Percentiles rank a stretch among this genome's conserved stretches.
These are phyloP conservation scores for Apiotrichum akiyoshidainum DNA, from an alignment of 1,284 basidiomycete species.

Conservation along the genomic window DNA sequence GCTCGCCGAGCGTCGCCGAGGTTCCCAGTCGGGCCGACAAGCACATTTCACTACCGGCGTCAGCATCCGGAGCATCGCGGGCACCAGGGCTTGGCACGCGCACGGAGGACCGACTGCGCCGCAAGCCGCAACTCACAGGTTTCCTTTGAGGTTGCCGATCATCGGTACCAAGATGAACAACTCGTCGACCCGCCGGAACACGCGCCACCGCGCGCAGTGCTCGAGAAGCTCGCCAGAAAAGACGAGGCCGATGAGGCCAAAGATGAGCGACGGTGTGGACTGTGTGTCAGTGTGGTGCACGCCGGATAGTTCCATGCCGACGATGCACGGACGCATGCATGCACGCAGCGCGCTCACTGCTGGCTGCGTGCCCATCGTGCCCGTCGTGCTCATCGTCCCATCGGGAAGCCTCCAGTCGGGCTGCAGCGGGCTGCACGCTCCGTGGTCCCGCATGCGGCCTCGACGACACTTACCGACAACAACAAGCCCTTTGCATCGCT, in stretches of 20 bases:
- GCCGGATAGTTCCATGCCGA: background rate
- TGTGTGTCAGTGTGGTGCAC: constrained; percentile 22
- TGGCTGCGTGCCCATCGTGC: no score
- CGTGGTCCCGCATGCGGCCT: background rate
- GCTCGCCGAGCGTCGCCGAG: constrained; percentile 71
- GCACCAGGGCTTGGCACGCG: no score
- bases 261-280: constrained; percentile 53
- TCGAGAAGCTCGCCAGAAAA: constrained; percentile 86
- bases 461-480: constrained; percentile 31
- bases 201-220: constrained; percentile 81
- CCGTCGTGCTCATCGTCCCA: no score
- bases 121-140: constrained; percentile 74
- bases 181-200: constrained; percentile 86
- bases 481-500: constrained; percentile 35
- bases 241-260: constrained; percentile 57
- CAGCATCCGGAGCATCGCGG: background rate
- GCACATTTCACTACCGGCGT: constrained; percentile 51
- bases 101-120: no score
- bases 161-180: constrained; percentile 96
- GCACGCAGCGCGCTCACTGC: no score
- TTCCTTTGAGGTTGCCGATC: constrained; percentile 90
- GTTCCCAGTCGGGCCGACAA: constrained; percentile 46
- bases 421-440: no score
- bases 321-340: no score
- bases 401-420: background rate